Evolutionary conservation across 106 monocot genomes (phyloP), one percentile per base, ranked within the genome.

Genomic region (Dactylorhiza incarnata): DNA sequence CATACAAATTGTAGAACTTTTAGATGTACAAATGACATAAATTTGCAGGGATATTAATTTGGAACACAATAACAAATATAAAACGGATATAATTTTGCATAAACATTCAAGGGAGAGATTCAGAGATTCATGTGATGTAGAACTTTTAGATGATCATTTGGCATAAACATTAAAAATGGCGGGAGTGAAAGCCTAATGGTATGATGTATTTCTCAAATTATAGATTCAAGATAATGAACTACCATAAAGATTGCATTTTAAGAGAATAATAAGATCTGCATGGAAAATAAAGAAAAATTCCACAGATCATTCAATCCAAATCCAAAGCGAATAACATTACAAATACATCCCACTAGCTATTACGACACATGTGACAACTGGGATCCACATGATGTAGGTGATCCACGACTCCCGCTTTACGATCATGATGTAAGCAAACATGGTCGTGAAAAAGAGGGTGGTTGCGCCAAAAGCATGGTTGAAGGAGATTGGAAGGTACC

Each of bases 401-500:
- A 84, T 45, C 80, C 84, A 80, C 4, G 73, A 45, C 67, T 84
- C 84, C n/a, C 80, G 71, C 26, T 63, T 58, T 15, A 77, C 72
- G 6, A 80, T 80, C 76, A 84, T 80, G 44, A 84, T 0, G 22
- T 84, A 84, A 6, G 84, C 84, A 11, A 84, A 80, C 51, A 84
- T 63, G 13, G 80, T 80, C 1, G 80, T 84, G 80, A 84, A 84
- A 67, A 84, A 80, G 14, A 80, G 84, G 46, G 80, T 84, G 5
- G 84, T 84, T 1, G 84, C 84, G 7, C 84, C 84, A 3, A 84
- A 53, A 7, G 84, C 84, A 48, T 80, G 80, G 54, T 82, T 80
- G 77, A 84, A 80, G 48, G 76, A 78, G 4, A 83, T 78, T 0
- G 83, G 83, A 5, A 83, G 74, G 54, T 68, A 83, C 14, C 78